Conservation (phyloP, 2,329 filamentous ascomycete species). For the Laburnicola sp. region DNA sequence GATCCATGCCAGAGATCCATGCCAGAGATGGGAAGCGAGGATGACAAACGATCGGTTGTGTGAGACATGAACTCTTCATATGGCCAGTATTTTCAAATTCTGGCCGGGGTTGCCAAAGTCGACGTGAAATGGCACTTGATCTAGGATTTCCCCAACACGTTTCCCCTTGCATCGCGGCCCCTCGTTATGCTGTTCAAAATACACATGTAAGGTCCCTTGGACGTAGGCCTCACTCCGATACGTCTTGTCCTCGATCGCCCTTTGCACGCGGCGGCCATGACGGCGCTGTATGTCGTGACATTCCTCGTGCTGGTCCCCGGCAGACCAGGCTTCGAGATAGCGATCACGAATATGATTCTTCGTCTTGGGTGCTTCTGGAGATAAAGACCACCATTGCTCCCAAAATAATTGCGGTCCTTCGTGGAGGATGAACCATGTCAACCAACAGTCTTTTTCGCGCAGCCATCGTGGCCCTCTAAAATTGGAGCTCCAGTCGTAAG, state of each 20-base stretch:
- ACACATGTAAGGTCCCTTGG: too few species aligned
- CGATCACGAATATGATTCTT: conserved; percentile 35
- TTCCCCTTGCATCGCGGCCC: too few species aligned
- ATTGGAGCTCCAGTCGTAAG: conserved; percentile 34
- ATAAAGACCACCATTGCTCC: conserved; percentile 36
- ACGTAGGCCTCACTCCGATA: too few species aligned
- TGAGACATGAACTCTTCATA: too few species aligned
- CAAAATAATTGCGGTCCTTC: conserved; percentile 38
- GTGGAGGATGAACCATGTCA: conserved; percentile 38
- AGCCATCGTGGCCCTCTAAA: conserved; percentile 30
- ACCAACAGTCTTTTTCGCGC: conserved; percentile 34
- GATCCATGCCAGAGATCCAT: too few species aligned
- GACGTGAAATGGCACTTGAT: conserved; percentile 31
- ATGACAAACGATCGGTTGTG: too few species aligned
- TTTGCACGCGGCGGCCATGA: conserved; percentile 24
- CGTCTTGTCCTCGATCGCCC: conserved; percentile 23
- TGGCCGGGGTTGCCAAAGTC: conserved; percentile 34
- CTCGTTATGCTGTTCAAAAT: too few species aligned
- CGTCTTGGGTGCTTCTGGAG: conserved; percentile 14
- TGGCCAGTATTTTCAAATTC: conserved; percentile 11
- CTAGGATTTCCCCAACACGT: conserved; percentile 18
- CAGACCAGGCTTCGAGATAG: conserved; percentile 27
- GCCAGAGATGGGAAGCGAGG: too few species aligned
- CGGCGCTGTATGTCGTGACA: conserved; percentile 25
- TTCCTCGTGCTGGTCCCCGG: conserved; percentile 22